Base-by-base conservation (phyloP, 768 basidiomycete species). In the Auricularia sp. region DNA sequence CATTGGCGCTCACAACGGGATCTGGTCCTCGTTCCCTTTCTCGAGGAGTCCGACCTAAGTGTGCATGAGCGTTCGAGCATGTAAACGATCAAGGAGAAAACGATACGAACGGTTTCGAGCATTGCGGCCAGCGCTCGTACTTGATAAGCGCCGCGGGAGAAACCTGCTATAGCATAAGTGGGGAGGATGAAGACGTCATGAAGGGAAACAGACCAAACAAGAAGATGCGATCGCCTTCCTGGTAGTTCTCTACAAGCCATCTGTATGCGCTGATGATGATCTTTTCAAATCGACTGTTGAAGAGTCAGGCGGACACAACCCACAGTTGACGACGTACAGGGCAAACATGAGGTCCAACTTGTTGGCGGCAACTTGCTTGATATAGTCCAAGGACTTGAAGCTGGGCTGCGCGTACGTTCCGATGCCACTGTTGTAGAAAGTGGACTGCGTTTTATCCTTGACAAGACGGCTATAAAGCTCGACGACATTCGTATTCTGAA, bases 131-230 rank as follows among this genome's bases (percentile, higher is more conserved):
- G 61, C 1, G 72, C 75, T 34, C 80, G 74, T 3, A 75, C 77
- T 68, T 80, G 80, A 65, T 79, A 81, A 16, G 78, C 80, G 4
- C 79, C 80, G n/a, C 80, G 77, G 2, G 80, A 80, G 66, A 78
- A 81, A 3, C 79, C 79, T 81, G 43, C 7, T n/a, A n/a, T n/a
- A n/a, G n/a, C n/a, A n/a, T n/a, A n/a, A n/a, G n/a, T n/a, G n/a
- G n/a, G n/a, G n/a, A 18, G 3, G 23, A 34, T 6, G 18, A 51
- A 51, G 3, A 10, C 3, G 18, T 5, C 11, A 21, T 44, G 1
- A n/a, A 39, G 34, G 33, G 4, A n/a, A 33, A 60, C 70, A 36
- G 56, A 76, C 79, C 79, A 56, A 81, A 79, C 4, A 81, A 62
- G 67, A 71, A 80, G 23, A 81, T 75, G 33, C 64, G 69, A 63